phyloP scores from a whole-genome alignment of 352 stramenopile species.

The Globisporangium carolinianum region DNA sequence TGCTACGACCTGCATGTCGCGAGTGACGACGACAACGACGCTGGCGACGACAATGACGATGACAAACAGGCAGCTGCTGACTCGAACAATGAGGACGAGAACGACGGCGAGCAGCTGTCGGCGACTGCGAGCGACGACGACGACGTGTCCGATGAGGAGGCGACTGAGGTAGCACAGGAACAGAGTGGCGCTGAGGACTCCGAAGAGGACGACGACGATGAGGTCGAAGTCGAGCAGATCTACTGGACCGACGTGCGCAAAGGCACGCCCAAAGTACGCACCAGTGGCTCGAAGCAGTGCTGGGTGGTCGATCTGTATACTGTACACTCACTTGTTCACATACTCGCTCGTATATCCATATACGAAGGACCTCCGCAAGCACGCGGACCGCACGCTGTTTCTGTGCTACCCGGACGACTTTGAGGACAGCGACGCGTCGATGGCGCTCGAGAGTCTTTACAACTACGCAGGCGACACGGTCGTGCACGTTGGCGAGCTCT shows the following conservation, averaged over 20 bases:
- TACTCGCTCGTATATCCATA: no score
- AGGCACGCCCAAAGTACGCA: conserved; percentile 56
- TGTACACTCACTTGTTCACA: background rate
- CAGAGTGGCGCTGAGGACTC: conserved; percentile 9
- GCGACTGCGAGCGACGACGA: conserved; percentile 13
- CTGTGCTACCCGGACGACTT: conserved; percentile 94
- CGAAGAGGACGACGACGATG: conserved; percentile 27
- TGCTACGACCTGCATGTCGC: conserved; percentile 83
- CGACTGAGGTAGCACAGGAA: conserved; percentile 11
- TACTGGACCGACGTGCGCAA: conserved; percentile 79
- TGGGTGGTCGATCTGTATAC: background rate
- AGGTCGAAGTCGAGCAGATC: conserved; percentile 77
- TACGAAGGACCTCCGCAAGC: conserved; percentile 52
- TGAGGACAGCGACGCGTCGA: conserved; percentile 79
- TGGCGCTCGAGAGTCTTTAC: conserved; percentile 86
- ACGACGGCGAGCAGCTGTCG: no score
- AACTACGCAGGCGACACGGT: conserved; percentile 89
- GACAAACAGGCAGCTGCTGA: conserved; percentile 12
- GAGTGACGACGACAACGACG: conserved; percentile 31
- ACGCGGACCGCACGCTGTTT: conserved; percentile 84
- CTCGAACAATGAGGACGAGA: conserved; percentile 14
- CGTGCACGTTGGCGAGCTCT: conserved; percentile 94
- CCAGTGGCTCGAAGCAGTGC: background rate
- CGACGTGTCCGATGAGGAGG: conserved; percentile 19
- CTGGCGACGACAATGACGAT: conserved; percentile 11